phyloP scores from a whole-genome alignment of 2,329 filamentous ascomycete genomes.

The Colletotrichum endophyticum region DNA sequence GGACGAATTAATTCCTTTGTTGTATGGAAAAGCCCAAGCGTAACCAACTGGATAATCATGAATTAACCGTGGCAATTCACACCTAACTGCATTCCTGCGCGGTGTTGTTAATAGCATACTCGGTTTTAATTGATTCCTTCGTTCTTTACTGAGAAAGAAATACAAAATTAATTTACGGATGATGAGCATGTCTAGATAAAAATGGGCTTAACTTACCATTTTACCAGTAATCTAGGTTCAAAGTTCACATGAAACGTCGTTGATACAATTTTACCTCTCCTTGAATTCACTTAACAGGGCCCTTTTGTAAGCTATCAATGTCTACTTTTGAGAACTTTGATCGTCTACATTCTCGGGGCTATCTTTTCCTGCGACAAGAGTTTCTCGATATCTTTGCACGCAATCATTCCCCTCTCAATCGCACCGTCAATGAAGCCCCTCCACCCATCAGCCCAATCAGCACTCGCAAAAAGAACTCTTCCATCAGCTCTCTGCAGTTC shows the following conservation, averaged over 20 bases:
- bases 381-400: not conserved
- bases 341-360: accelerated
- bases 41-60: not conserved
- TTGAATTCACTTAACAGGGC: accelerated
- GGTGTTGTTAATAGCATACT: too few relatives aligned
- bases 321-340: not conserved
- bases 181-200: accelerated
- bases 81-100: too few relatives aligned
- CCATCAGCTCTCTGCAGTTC: not conserved
- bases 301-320: not conserved
- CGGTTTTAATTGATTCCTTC: too few relatives aligned
- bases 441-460: not conserved
- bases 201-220: accelerated
- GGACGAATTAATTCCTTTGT: not conserved
- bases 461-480: not conserved
- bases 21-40: too few relatives aligned
- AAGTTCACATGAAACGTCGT: accelerated
- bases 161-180: accelerated
- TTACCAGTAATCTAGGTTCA: accelerated
- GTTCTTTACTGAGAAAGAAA: too few relatives aligned
- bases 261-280: accelerated
- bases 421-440: not conserved
- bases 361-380: not conserved
- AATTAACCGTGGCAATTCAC: not conserved
- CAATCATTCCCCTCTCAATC: not conserved